Evolutionary conservation across 139 green algal species (phyloP).

Genomic region (Chlorella sorokiniana): DNA sequence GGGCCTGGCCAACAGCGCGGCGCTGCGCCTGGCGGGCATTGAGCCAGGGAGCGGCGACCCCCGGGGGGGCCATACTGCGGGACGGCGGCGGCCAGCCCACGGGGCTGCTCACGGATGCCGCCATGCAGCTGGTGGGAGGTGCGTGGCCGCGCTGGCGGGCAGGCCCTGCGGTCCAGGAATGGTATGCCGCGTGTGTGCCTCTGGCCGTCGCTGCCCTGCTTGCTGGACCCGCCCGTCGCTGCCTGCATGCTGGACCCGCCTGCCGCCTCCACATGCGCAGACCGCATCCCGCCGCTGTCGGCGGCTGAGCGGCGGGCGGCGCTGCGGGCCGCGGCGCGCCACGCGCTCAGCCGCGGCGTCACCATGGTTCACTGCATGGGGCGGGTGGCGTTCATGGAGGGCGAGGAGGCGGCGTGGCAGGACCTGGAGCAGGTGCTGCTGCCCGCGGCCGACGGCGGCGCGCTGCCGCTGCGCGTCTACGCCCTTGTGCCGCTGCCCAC

Average conservation of each 20-base stretch:
- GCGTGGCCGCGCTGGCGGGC: background rate
- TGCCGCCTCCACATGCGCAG: no score
- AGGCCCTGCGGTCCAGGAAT: no score
- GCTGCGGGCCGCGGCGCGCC: slow-evolving; percentile 4
- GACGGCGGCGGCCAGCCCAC: slow-evolving; percentile 34
- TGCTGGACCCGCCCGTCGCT: no score
- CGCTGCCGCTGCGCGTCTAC: slow-evolving; percentile 47
- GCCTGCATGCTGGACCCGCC: no score
- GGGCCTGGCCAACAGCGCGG: slow-evolving; percentile 58
- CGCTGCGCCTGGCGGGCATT: slow-evolving; percentile 56
- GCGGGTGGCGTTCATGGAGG: slow-evolving; percentile 35
- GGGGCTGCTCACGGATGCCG: slow-evolving; percentile 50
- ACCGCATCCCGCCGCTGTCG: slow-evolving; percentile 27
- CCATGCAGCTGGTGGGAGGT: slow-evolving; percentile 32
- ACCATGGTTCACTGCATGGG: slow-evolving; percentile 75
- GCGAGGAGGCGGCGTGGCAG: slow-evolving; percentile 46
- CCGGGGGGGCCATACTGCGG: slow-evolving; percentile 39
- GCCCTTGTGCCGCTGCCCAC: slow-evolving; percentile 46
- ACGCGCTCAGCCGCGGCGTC: slow-evolving; percentile 59
- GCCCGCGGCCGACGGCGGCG: slow-evolving; percentile 42
- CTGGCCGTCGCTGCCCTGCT: background rate
- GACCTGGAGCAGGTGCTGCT: slow-evolving; percentile 63
- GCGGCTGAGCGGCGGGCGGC: slow-evolving; percentile 6
- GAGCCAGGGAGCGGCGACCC: slow-evolving; percentile 36
- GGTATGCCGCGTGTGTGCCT: background rate